phyloP scores from a whole-genome alignment of 331 rosid genomes.

The Quercus phellos region DNA sequence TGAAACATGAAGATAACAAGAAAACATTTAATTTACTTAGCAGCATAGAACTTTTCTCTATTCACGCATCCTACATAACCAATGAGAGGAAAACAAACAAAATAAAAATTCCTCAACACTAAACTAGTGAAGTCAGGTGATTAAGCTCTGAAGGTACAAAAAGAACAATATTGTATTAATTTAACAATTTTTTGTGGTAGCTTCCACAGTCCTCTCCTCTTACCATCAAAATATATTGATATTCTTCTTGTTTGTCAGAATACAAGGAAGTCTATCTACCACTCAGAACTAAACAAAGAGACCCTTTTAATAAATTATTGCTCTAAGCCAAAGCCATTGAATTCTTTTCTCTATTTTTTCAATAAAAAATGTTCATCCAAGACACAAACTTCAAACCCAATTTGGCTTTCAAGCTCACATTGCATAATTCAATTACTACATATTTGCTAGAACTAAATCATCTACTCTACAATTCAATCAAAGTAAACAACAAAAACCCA shows the following conservation, averaged over 20 bases:
- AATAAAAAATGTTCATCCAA: background rate
- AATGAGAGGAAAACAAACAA: background rate
- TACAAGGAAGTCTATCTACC: too few relatives aligned
- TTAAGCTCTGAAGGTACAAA: too few relatives aligned
- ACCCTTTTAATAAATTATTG: background rate
- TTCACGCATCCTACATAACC: background rate
- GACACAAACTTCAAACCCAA: background rate
- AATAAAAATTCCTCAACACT: background rate
- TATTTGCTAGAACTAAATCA: background rate
- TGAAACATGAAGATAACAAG: background rate
- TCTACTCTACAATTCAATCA: background rate
- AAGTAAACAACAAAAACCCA: background rate
- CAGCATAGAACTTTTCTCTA: background rate
- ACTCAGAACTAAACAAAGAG: too few relatives aligned
- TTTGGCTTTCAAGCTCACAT: background rate
- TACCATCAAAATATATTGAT: too few relatives aligned
- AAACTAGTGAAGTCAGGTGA: background rate
- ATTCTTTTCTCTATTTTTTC: background rate
- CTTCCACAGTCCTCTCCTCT: too few relatives aligned
- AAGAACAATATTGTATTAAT: too few relatives aligned
- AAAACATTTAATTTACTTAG: background rate
- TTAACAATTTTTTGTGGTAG: too few relatives aligned
- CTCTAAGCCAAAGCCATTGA: background rate
- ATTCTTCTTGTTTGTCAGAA: too few relatives aligned
- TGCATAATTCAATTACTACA: background rate